Evolutionary conservation across 768 basidiomycete genomes (phyloP).

Genomic region (Termitomyces sp.): DNA sequence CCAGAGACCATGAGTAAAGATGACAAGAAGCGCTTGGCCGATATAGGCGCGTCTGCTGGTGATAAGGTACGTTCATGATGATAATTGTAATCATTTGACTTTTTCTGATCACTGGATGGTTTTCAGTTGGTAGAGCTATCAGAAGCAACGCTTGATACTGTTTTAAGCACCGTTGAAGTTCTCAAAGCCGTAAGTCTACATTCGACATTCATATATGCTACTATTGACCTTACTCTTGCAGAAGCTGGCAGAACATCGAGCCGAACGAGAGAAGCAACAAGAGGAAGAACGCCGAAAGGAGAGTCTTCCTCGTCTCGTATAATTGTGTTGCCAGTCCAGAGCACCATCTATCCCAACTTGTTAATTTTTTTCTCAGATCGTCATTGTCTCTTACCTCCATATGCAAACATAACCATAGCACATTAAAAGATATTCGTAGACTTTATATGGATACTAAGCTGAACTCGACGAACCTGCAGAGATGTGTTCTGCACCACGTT

Average conservation of each 20-base stretch:
- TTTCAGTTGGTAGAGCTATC: constrained; percentile 57
- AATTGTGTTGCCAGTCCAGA: background rate
- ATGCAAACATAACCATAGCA: background rate
- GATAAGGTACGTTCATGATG: constrained; percentile 34
- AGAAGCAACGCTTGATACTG: constrained; percentile 59
- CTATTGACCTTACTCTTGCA: constrained; percentile 21
- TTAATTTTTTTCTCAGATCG: background rate
- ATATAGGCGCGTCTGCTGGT: constrained; percentile 41
- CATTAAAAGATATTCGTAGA: background rate
- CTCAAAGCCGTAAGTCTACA: constrained; percentile 50
- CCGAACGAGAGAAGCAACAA: constrained; percentile 39
- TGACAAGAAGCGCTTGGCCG: constrained; percentile 40
- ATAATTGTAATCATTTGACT: background rate
- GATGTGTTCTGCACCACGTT: constrained; percentile 9
- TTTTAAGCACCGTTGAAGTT: constrained; percentile 49
- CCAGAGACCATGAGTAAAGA: constrained; percentile 21
- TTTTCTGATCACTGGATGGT: background rate
- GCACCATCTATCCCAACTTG: background rate
- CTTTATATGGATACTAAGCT: background rate
- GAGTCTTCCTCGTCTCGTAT: constrained; percentile 15
- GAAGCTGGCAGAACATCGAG: constrained; percentile 48
- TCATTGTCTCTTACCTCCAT: background rate
- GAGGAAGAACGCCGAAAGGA: constrained; percentile 17
- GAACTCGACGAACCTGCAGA: background rate
- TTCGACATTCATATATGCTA: constrained; percentile 8